Evolutionary conservation across 768 basidiomycete species (phyloP), one percentile per base, ranked within the genome.

Genomic region (Podaxis sp.): DNA sequence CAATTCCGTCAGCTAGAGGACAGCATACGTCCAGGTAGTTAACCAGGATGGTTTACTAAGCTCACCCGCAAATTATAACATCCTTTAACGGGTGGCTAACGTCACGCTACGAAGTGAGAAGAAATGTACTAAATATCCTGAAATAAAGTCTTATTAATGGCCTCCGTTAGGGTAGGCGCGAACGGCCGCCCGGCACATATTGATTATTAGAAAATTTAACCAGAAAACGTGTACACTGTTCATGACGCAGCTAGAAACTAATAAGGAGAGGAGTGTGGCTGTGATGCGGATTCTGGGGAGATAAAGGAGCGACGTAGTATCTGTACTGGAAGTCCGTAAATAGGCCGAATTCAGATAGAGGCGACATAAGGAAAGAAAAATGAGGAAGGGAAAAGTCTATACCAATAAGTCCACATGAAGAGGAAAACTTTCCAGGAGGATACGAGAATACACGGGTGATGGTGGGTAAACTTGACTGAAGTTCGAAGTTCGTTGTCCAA

Each of bases 281-380:
- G 39, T 40, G 42, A 44, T 57, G 22, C 17, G 55, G 40, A n/a
- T 44, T 42, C 38, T 33, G 52, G 19, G n/a, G 28, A 42, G 24
- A 57, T 42, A 26, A 57, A 57, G 6, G 54, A 56, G 54, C 54
- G 54, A 56, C 52, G n/a, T 54, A 15, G 15, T 56, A 24, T 56
- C 54, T 56, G 19, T 36, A 56, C 15, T 40, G 4, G 15, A 40
- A 56, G 54, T 56, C 54, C 36, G 39, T 56, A 42, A 39, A 36
- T 22, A 28, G 39, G 22, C 54, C 22, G 39, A 39, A 26, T n/a
- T 22, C 44, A 17, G 44, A 46, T 46, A 15, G 17, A 19, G 30
- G 19, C 44, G 5, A 46, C 44, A 46, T 19, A 46, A 2, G 9
- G 19, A 22, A 19, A 6, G 44, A 22, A 46, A 19, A 17, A 9